A percentile compares a stretch with the other conserved stretches of the same genome.
Evolutionary conservation across 2,329 filamentous ascomycete species (phyloP).

Genomic region (Trichoderma asperellum): DNA sequence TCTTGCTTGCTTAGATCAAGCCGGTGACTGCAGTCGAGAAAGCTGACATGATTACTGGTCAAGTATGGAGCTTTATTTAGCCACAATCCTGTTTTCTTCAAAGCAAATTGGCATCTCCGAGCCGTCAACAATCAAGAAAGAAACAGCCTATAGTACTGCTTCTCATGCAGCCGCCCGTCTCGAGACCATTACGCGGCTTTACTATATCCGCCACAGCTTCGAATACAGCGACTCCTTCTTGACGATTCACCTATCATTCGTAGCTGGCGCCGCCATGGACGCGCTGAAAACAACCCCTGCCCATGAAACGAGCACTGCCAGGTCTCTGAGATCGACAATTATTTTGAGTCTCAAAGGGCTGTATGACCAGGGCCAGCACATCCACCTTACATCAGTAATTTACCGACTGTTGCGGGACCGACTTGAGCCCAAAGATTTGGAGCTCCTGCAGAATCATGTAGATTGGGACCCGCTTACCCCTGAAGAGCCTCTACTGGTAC

Average conservation of each 20-base stretch:
- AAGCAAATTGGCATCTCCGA: neutral
- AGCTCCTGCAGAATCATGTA: neutral
- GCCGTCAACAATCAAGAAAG: neutral
- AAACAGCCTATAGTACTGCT: slow-evolving; percentile 24
- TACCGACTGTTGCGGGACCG: slow-evolving; percentile 17
- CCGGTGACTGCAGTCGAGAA: too few relatives aligned
- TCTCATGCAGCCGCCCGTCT: slow-evolving; percentile 35
- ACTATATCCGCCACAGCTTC: slow-evolving; percentile 43
- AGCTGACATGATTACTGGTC: neutral
- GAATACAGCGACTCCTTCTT: slow-evolving; percentile 26
- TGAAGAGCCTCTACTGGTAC: slow-evolving; percentile 5
- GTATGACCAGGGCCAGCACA: slow-evolving; percentile 25
- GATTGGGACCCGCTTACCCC: slow-evolving; percentile 10
- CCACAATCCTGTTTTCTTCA: slow-evolving; percentile 13
- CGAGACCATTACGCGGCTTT: slow-evolving; percentile 42
- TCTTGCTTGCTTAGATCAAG: neutral
- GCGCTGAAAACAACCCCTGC: neutral
- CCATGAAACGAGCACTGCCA: neutral
- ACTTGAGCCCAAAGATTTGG: neutral
- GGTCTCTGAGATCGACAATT: slow-evolving; percentile 13
- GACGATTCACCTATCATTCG: slow-evolving; percentile 8
- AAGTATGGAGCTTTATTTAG: slow-evolving; percentile 24
- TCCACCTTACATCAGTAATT: slow-evolving; percentile 15
- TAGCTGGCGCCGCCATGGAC: slow-evolving; percentile 18
- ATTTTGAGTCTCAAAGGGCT: slow-evolving; percentile 24